Percentiles rank a stretch among this genome's conserved stretches.
phyloP scores from a whole-genome alignment of 345 rosid species.

The Moricandia moricandioides region DNA sequence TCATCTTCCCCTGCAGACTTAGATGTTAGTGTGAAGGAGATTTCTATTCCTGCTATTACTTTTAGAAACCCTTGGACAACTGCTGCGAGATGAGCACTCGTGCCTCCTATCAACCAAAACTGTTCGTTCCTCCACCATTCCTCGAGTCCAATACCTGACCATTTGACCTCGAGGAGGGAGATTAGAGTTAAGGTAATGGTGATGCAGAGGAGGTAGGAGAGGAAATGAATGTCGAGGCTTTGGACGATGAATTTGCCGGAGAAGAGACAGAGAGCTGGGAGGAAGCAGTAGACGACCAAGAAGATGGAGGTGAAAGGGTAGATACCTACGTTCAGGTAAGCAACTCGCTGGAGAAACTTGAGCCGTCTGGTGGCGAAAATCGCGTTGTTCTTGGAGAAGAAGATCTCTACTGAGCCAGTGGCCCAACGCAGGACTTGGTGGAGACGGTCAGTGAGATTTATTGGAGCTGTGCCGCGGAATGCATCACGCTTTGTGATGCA shows the following conservation, averaged over 20 bases:
- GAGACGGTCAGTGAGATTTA: constrained; percentile 86
- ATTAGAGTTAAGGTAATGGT: constrained; percentile 56
- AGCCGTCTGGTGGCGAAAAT: constrained; percentile 60
- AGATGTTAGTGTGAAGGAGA: constrained; percentile 73
- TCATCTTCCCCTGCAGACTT: constrained; percentile 74
- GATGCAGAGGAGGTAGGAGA: constrained; percentile 64
- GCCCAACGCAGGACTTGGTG: constrained; percentile 97
- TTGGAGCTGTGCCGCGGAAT: constrained; percentile 88
- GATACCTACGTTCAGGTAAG: constrained; percentile 79
- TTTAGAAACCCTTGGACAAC: constrained; percentile 85
- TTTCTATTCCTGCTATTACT: constrained; percentile 77
- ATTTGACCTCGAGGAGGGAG: constrained; percentile 83
- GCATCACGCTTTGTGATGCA: constrained; percentile 91
- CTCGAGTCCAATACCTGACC: constrained; percentile 82
- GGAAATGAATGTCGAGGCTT: constrained; percentile 57
- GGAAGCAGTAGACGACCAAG: constrained; percentile 74
- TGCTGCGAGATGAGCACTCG: constrained; percentile 83
- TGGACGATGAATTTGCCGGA: constrained; percentile 74
- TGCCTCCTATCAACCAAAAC: constrained; percentile 91
- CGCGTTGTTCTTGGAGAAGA: constrained; percentile 82
- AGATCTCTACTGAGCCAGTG: constrained; percentile 91
- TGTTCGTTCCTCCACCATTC: constrained; percentile 96
- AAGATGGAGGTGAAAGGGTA: constrained; percentile 90
- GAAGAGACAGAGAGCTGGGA: constrained; percentile 83
- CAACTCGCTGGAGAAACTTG: constrained; percentile 81